These are phyloP conservation scores for Paecilomyces formosus DNA, from an alignment of 2,329 filamentous ascomycete species.

Conservation along the genomic window DNA sequence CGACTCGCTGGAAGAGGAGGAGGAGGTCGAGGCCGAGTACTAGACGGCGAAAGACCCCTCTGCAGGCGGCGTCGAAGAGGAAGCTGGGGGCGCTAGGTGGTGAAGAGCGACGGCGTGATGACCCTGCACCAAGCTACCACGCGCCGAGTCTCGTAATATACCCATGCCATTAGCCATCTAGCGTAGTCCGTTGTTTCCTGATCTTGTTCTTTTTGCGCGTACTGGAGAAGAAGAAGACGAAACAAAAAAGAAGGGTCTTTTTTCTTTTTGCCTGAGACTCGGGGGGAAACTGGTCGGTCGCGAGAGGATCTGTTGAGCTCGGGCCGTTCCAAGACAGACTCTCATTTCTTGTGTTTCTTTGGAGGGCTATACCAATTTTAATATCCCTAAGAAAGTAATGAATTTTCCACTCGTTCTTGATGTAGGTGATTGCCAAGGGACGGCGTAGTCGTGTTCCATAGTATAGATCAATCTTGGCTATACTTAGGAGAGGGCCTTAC, in stretches of 20 bases:
- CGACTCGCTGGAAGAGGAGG: constrained; percentile 84
- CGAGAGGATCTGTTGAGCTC: neutral
- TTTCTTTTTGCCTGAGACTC: neutral
- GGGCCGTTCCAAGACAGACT: neutral
- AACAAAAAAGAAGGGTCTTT: neutral
- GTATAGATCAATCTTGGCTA: neutral
- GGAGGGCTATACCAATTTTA: neutral
- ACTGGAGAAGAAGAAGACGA: neutral
- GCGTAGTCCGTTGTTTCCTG: neutral
- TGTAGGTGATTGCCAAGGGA: neutral
- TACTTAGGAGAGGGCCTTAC: no score
- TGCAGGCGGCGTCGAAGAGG: neutral
- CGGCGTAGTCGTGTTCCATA: neutral
- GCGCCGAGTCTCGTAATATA: neutral
- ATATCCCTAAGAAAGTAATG: constrained; percentile 1
- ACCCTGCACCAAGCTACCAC: neutral
- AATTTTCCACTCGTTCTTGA: neutral
- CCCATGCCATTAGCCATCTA: neutral
- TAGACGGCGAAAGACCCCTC: constrained; percentile 40
- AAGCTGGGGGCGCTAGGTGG: neutral
- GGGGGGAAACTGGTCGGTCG: neutral
- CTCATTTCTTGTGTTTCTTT: neutral
- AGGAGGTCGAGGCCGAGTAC: constrained; percentile 84
- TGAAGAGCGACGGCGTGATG: neutral
- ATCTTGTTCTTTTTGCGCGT: neutral